phyloP scores from a whole-genome alignment of 1,139 yeast genomes.

The Sugiyamaella paludigena region DNA sequence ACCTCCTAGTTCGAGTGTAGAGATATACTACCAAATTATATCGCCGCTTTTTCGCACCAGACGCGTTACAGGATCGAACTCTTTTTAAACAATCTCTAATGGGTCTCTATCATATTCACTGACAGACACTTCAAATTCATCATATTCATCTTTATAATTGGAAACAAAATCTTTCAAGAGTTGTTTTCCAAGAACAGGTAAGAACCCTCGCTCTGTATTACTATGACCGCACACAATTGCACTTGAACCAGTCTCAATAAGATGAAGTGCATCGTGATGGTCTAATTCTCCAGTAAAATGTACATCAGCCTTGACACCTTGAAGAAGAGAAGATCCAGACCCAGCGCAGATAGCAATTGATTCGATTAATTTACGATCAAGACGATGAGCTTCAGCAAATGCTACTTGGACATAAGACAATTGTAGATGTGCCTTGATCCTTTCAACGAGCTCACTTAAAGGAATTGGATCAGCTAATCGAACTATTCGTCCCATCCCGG shows the following conservation, averaged over 20 bases:
- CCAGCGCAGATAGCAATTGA: constrained; percentile 92
- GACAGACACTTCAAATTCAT: constrained; percentile 39
- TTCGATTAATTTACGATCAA: constrained; percentile 29
- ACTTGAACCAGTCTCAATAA: constrained; percentile 68
- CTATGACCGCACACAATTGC: constrained; percentile 84
- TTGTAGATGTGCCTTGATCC: constrained; percentile 54
- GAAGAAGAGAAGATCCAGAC: constrained; percentile 74
- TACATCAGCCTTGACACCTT: constrained; percentile 67
- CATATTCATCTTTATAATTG: constrained; percentile 34
- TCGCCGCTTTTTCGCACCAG: no score
- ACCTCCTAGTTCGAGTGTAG: no score
- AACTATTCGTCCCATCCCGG: constrained; percentile 84
- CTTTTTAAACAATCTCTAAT: constrained; percentile 37
- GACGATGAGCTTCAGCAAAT: constrained; percentile 37
- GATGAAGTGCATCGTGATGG: constrained; percentile 81
- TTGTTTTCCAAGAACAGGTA: constrained; percentile 51
- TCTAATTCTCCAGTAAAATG: constrained; percentile 89
- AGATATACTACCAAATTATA: no score
- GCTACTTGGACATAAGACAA: constrained; percentile 67
- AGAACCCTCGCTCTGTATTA: constrained; percentile 87
- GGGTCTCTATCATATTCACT: constrained; percentile 61
- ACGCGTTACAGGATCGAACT: no score
- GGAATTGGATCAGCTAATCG: constrained; percentile 46
- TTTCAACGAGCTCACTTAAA: constrained; percentile 47
- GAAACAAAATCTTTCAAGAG: constrained; percentile 44